Evolutionary conservation across 2,329 filamentous ascomycete species (phyloP).

Genomic region (Pseudogymnoascus sp.): DNA sequence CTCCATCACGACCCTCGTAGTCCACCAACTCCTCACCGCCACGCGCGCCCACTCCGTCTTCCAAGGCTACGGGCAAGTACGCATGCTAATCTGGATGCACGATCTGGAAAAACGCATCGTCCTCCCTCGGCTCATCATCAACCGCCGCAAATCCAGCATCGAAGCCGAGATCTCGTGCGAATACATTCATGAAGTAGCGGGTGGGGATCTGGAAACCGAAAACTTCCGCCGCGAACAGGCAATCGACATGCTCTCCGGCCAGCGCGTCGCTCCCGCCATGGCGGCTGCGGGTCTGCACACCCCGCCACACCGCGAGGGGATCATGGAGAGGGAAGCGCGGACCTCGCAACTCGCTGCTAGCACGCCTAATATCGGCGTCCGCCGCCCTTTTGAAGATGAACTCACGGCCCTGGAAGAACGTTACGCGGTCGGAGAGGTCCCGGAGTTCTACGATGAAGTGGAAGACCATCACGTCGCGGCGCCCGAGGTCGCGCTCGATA

Average conservation of each 20-base stretch:
- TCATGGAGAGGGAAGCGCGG: conserved; percentile 23
- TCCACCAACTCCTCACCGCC: conserved; percentile 55
- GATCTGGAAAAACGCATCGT: conserved; percentile 52
- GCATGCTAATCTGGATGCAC: conserved; percentile 69
- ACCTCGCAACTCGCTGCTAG: background rate
- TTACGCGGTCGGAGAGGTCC: background rate
- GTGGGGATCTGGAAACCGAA: conserved; percentile 23
- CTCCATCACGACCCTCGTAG: conserved; percentile 50
- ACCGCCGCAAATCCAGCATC: conserved; percentile 51
- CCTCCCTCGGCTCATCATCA: conserved; percentile 52
- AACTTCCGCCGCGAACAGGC: conserved; percentile 37
- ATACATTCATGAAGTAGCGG: conserved; percentile 52
- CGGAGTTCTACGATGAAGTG: background rate
- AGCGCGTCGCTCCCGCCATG: conserved; percentile 42
- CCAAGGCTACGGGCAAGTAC: conserved; percentile 70
- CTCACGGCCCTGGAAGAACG: conserved; percentile 13
- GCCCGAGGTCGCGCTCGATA: background rate
- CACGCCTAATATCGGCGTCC: background rate
- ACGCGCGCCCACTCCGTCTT: conserved; percentile 55
- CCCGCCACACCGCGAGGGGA: conserved; percentile 40
- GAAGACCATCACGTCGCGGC: background rate
- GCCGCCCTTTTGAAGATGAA: conserved; percentile 10
- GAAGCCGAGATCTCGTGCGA: conserved; percentile 56
- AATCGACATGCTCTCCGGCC: conserved; percentile 43
- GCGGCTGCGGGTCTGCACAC: conserved; percentile 34